Base-by-base conservation (phyloP, 2,329 filamentous ascomycete genomes). In the Clarireedia sp. region DNA sequence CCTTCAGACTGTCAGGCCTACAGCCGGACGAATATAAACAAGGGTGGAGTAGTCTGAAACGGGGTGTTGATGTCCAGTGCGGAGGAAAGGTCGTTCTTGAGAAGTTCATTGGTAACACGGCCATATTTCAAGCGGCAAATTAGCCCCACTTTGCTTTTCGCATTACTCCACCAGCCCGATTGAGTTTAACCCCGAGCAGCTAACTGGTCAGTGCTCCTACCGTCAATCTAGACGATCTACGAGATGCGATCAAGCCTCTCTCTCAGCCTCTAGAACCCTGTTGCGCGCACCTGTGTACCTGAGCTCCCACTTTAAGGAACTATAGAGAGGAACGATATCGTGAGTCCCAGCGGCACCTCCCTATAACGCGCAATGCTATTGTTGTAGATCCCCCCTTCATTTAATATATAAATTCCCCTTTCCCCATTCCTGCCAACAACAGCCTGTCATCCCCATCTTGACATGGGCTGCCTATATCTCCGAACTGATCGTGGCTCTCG, bases 61-160 rank as follows among this genome's bases (percentile, higher is more conserved):
- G 24, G 19, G 29, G 21, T 46, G 29, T 38, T 48, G n/a, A n/a
- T 26, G 16, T 6, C 17, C 12, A 17, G 37, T 40, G n/a, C 37
- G 23, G 17, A 26, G 9, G 29, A 47, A 37, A 44, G 10, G 29
- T 26, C n/a, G 40, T 46, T 29, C 29, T 21, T 26, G 4, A 23
- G 17, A 48, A 38, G 17, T 33, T 54, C 37, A 51, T 51, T 51
- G 51, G 51, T 17, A 8, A 23, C n/a, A 29, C 44, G 44, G 51
- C 48, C 7, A 54, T 40, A 48, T 41, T 29, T 48, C 48, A 44
- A 48, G 51, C 37, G 29, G 44, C 37, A 17, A 23, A n/a, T 38
- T 38, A 54, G 51, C 33, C 47, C 33, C 12, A 19, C 19, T 24
- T 7, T 33, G 21, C 21, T 33, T 36, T 44, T n/a, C 16, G 17